Evolutionary conservation across 306 rosid species (phyloP).

Genomic region (Ammopiptanthus mongolicus): DNA sequence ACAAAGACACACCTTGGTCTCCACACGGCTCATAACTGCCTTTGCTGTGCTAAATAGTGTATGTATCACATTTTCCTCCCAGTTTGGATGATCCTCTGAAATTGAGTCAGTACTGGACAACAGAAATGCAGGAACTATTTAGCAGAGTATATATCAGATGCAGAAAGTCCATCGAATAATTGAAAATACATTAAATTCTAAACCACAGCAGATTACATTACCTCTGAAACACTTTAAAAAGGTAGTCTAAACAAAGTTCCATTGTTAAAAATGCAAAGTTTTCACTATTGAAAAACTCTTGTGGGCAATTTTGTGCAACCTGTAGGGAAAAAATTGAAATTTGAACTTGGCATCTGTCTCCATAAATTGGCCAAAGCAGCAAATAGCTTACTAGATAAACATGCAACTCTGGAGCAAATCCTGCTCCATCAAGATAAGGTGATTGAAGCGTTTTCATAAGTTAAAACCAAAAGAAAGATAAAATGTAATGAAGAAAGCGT

Average conservation of each 20-base stretch:
- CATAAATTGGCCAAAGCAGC: slow-evolving; percentile 7
- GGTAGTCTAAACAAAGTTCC: slow-evolving; percentile 74
- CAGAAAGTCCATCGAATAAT: neutral
- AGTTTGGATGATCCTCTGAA: slow-evolving; percentile 32
- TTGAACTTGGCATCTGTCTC: slow-evolving; percentile 5
- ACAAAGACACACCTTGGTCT: slow-evolving; percentile 58
- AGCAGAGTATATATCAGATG: slow-evolving; percentile 14
- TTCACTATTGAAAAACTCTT: slow-evolving; percentile 51
- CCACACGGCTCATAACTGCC: slow-evolving; percentile 54
- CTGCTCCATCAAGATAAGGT: slow-evolving; percentile 1
- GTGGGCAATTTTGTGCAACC: slow-evolving; percentile 86
- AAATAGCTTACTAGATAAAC: neutral
- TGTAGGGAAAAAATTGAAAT: slow-evolving; percentile 39
- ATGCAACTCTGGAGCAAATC: slow-evolving; percentile 12
- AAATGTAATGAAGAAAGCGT: slow-evolving; percentile 5
- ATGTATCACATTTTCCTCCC: slow-evolving; percentile 49
- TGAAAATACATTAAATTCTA: neutral
- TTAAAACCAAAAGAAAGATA: neutral
- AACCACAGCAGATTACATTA: slow-evolving; percentile 22
- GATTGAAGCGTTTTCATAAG: neutral
- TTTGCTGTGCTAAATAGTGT: slow-evolving; percentile 54
- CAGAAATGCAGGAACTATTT: slow-evolving; percentile 20
- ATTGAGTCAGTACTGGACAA: slow-evolving; percentile 44
- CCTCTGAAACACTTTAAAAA: slow-evolving; percentile 54
- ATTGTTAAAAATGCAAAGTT: slow-evolving; percentile 51